Evolutionary conservation across 2,329 filamentous ascomycete species (phyloP).

Genomic region (Diaporthe aspalathi): DNA sequence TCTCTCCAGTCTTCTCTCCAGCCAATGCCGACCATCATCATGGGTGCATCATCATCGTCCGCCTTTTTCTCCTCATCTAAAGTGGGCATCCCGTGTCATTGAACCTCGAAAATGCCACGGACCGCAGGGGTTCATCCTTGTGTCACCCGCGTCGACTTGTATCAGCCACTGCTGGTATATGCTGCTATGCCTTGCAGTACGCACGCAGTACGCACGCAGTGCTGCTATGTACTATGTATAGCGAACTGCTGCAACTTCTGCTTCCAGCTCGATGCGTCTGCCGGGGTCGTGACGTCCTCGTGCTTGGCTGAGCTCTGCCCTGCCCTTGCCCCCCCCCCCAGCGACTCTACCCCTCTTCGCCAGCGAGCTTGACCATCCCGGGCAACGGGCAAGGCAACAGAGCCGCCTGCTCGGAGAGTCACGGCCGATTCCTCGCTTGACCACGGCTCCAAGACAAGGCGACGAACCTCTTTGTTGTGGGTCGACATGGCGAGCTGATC

Average conservation of each 20-base stretch:
- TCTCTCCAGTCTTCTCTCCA: neutral
- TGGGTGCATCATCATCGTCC: constrained; percentile 34
- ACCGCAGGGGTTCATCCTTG: constrained; percentile 27
- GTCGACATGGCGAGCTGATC: too few relatives aligned
- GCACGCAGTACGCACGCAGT: too few relatives aligned
- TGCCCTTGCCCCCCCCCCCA: too few relatives aligned
- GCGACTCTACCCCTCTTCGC: constrained; percentile 19
- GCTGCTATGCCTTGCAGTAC: neutral
- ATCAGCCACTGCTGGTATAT: constrained; percentile 9
- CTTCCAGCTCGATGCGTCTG: neutral
- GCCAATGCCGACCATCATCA: constrained; percentile 22
- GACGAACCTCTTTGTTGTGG: constrained; percentile 10
- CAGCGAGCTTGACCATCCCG: neutral
- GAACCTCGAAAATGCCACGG: constrained; percentile 9
- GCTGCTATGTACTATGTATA: neutral
- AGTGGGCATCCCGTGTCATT: constrained; percentile 25
- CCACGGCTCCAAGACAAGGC: neutral
- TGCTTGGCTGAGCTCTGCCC: neutral
- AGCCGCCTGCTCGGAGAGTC: neutral
- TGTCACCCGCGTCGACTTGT: constrained; percentile 1
- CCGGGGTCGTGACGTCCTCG: constrained; percentile 10
- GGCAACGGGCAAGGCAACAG: neutral
- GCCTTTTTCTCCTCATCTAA: constrained; percentile 23
- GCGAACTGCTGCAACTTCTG: neutral
- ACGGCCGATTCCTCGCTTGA: constrained; percentile 9